Conservation (phyloP, 805 yeast species). For the Alloascoidea africana region DNA sequence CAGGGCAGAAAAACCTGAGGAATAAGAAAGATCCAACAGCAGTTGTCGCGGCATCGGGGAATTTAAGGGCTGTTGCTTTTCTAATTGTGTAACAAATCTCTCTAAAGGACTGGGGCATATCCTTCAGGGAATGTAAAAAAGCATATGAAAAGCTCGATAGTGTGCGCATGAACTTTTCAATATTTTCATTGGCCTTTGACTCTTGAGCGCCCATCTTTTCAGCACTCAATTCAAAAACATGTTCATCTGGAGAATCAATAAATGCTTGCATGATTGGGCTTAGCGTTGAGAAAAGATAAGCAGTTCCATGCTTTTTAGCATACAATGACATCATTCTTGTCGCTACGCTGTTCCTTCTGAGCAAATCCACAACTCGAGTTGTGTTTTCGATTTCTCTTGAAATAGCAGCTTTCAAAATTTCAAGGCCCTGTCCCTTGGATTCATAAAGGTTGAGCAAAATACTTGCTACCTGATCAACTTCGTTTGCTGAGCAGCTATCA, state of each 20-base stretch:
- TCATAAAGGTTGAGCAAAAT: conserved; percentile 43
- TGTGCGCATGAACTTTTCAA: conserved; percentile 37
- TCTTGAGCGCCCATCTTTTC: conserved; percentile 30
- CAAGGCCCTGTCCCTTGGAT: conserved; percentile 17
- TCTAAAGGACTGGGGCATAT: conserved; percentile 47
- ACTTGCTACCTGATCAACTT: conserved; percentile 56
- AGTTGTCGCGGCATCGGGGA: conserved; percentile 45
- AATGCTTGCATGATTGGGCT: conserved; percentile 42
- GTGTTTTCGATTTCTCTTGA: conserved; percentile 47
- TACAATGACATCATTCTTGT: conserved; percentile 65
- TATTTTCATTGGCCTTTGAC: conserved; percentile 18
- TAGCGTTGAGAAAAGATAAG: conserved; percentile 37
- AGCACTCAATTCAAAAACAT: conserved; percentile 35
- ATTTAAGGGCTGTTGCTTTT: conserved; percentile 35
- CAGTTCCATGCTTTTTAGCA: conserved; percentile 51
- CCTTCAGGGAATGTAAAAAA: conserved; percentile 31
- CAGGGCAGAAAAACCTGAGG: conserved; percentile 64
- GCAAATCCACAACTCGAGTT: conserved; percentile 50
- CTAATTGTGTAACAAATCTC: conserved; percentile 49
- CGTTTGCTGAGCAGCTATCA: conserved; percentile 47
- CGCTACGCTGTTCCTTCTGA: conserved; percentile 71
- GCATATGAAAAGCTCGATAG: conserved; percentile 38
- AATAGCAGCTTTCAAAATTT: conserved; percentile 37
- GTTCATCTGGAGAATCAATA: conserved; percentile 28
- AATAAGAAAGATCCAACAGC: conserved; percentile 80